A percentile compares a stretch with the other conserved stretches of the same genome.
phyloP scores from a whole-genome alignment of 2,329 filamentous ascomycete genomes.

The Ceratocystis smalleyi region DNA sequence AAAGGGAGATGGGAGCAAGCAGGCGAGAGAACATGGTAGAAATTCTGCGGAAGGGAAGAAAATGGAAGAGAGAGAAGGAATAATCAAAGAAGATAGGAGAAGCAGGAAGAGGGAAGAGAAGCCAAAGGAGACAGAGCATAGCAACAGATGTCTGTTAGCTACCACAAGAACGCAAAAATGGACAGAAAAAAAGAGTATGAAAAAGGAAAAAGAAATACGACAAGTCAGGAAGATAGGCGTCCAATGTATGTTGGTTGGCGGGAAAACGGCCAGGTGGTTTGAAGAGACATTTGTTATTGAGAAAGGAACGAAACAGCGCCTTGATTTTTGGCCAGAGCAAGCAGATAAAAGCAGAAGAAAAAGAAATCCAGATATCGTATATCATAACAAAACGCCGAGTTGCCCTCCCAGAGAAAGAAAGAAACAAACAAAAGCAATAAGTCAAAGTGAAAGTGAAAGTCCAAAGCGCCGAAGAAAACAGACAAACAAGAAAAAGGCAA shows the following conservation, averaged over 20 bases:
- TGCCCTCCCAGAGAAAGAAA: not conserved
- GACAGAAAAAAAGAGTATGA: no score
- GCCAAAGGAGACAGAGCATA: no score
- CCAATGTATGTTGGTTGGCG: not conserved
- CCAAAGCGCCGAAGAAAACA: not conserved
- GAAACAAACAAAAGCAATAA: no score
- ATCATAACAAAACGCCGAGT: constrained; percentile 16
- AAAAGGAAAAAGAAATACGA: not conserved
- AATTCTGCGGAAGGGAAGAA: not conserved
- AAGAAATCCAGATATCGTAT: constrained; percentile 13
- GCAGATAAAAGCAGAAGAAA: not conserved
- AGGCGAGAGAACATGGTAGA: not conserved
- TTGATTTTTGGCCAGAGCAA: constrained; percentile 2
- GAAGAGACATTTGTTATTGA: not conserved
- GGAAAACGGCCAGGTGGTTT: not conserved
- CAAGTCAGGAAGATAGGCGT: no score
- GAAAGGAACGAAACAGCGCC: not conserved
- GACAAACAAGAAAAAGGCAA: not conserved
- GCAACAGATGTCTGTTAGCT: not conserved
- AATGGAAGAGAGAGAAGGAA: not conserved
- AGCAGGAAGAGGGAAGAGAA: not conserved
- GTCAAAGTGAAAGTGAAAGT: not conserved
- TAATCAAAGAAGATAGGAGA: not conserved
- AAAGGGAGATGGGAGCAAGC: not conserved
- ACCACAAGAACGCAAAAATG: not conserved